Base-by-base conservation (phyloP, 208 protist genomes). In the Leishmania mexicana region DNA sequence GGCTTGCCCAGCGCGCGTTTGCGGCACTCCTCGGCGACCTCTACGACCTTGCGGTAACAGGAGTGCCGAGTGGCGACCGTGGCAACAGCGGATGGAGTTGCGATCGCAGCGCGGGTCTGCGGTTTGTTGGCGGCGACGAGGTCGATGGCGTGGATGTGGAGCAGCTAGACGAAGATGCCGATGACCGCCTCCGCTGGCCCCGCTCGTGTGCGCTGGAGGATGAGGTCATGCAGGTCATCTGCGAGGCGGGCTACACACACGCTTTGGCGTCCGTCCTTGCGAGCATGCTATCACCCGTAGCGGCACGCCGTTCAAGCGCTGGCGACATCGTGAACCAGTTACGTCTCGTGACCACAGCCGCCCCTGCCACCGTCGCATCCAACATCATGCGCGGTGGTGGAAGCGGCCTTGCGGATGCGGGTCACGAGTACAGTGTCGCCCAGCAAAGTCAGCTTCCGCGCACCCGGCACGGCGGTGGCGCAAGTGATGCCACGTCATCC, bases 281-380 rank as follows among this genome's bases (percentile, higher is more conserved):
- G 15, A 51, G 68, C 5, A 54, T 82, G 58, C 71, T 88, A 31
- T 88, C 85, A 8, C 85, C 85, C 19, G 85, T 88, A 6, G 75
- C 85, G 40, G 81, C 85, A 40, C 81, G 85, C 3, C 81, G 85
- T 0, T 81, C 85, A n/a, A 75, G 65, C 64, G 83, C 81, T 2
- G 71, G 79, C 2, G 76, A 75, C 31, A 53, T 88, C 1, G 78
- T 88, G 17, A 54, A 72, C 15, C 78, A 81, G 38, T 67, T 88
- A 49, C 81, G 80, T 45, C 53, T 88, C 3, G 54, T 77, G 31
- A 57, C 31, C 65, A 31, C 49, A 13, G 24, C 51, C 13, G 54
- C 58, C 38, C 11, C 28, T 28, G 68, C 75, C 54, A 40, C 54
- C 3, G 15, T 51, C 57, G 10, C 19, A n/a, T 47, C 17, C 31